Conservation (phyloP, 2,329 filamentous ascomycete species). For the Microdochium bolleyi region DNA sequence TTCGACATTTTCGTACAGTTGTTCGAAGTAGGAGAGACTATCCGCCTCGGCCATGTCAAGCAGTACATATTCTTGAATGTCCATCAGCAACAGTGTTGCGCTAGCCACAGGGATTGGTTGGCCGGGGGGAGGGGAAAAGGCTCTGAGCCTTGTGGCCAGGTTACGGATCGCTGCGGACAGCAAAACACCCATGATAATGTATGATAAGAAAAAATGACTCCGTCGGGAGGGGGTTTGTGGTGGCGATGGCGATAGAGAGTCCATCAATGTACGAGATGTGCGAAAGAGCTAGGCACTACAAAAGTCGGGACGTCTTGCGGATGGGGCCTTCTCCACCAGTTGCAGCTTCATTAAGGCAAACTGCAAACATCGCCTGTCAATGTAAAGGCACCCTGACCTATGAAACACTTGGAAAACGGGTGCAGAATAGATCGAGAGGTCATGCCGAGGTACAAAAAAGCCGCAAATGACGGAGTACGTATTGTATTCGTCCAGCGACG, state of each 20-base stretch:
- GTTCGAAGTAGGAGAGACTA: background rate
- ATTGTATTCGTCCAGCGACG: background rate
- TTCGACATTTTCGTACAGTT: background rate
- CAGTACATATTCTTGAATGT: background rate
- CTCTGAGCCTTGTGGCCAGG: background rate
- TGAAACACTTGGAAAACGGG: background rate
- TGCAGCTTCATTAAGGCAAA: background rate
- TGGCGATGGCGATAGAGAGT: background rate
- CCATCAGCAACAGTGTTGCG: background rate
- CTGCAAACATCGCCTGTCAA: background rate
- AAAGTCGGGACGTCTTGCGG: background rate
- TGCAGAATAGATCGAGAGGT: background rate
- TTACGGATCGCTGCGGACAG: background rate
- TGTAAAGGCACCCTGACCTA: background rate
- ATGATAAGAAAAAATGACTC: background rate
- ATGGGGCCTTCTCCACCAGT: background rate
- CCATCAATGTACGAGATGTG: background rate
- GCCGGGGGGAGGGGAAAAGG: too few relatives aligned
- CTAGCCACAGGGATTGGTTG: background rate
- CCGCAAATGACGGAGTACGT: background rate
- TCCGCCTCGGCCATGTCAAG: background rate
- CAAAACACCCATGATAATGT: background rate
- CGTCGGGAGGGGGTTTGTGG: background rate
- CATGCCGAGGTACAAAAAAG: background rate
- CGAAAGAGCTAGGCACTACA: background rate